Percentiles rank a stretch among this genome's conserved stretches.
Conservation (phyloP, 1,139 yeast species). For the Kluyveromyces sp. region DNA sequence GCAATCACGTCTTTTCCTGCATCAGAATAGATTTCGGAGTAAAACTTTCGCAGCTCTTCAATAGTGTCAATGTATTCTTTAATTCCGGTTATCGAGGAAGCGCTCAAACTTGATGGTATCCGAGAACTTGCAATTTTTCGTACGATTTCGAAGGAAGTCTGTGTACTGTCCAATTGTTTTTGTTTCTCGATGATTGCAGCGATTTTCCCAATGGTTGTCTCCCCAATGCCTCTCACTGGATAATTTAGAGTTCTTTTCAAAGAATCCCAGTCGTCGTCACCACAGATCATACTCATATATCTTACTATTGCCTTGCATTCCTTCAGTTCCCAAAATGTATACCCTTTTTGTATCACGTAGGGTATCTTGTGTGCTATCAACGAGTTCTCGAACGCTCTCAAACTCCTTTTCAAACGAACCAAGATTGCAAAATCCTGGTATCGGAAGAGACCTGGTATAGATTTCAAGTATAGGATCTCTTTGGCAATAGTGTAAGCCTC, state of each 20-base stretch:
- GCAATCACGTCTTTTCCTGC: constrained; percentile 18
- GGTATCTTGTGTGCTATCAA: constrained; percentile 52
- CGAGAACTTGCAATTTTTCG: constrained; percentile 15
- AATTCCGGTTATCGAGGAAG: constrained; percentile 20
- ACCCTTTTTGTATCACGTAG: constrained; percentile 61
- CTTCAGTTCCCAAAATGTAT: constrained; percentile 70
- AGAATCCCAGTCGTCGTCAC: constrained; percentile 54
- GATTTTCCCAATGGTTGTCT: constrained; percentile 41
- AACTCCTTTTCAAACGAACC: constrained; percentile 54
- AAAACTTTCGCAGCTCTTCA: constrained; percentile 17
- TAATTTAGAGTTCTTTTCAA: constrained; percentile 48
- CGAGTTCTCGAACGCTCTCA: constrained; percentile 55
- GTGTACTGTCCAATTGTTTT: constrained; percentile 2
- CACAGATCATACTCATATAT: constrained; percentile 53
- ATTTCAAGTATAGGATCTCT: constrained; percentile 44
- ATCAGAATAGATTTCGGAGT: constrained; percentile 1
- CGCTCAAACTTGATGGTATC: constrained; percentile 15
- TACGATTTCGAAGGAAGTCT: constrained; percentile 22
- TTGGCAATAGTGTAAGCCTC: constrained; percentile 57
- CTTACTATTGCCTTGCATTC: constrained; percentile 62
- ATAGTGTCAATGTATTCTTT: constrained; percentile 21
- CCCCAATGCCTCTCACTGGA: constrained; percentile 72
- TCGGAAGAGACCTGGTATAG: constrained; percentile 37
- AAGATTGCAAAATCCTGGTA: constrained; percentile 64
- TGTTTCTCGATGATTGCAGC: constrained; percentile 23